These are phyloP conservation scores for Aspergillus piperis DNA, from an alignment of 2,329 filamentous ascomycete species.

Conservation along the genomic window DNA sequence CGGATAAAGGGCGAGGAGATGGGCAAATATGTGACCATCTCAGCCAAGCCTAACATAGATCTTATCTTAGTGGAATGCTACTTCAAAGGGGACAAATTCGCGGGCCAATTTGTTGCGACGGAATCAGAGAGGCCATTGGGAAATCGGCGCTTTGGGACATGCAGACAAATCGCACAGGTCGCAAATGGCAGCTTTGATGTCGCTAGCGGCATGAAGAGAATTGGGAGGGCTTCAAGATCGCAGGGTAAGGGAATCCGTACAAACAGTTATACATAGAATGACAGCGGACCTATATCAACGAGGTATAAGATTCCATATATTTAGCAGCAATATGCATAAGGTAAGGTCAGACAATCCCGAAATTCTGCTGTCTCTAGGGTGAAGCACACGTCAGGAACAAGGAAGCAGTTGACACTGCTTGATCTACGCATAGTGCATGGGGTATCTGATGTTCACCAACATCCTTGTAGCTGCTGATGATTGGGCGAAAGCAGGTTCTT, in stretches of 20 bases:
- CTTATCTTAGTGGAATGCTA: constrained; percentile 25
- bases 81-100: background rate
- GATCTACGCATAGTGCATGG: background rate
- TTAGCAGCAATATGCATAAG: background rate
- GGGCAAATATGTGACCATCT: constrained; percentile 54
- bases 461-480: background rate
- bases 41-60: constrained; percentile 43
- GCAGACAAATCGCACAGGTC: background rate
- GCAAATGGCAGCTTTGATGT: background rate
- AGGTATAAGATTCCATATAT: constrained; percentile 34
- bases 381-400: background rate
- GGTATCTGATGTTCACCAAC: background rate
- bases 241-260: constrained; percentile 33
- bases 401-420: background rate
- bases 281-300: constrained; percentile 44
- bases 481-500: background rate
- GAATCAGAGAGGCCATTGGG: no score
- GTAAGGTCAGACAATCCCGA: background rate
- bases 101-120: background rate
- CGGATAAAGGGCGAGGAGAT: constrained; percentile 51
- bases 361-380: background rate
- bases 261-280: constrained; percentile 49
- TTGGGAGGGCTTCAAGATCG: constrained; percentile 3
- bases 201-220: constrained; percentile 13
- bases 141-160: constrained; percentile 11